phyloP scores from a whole-genome alignment of 2,329 filamentous ascomycete genomes.

The Xylaria sp. region DNA sequence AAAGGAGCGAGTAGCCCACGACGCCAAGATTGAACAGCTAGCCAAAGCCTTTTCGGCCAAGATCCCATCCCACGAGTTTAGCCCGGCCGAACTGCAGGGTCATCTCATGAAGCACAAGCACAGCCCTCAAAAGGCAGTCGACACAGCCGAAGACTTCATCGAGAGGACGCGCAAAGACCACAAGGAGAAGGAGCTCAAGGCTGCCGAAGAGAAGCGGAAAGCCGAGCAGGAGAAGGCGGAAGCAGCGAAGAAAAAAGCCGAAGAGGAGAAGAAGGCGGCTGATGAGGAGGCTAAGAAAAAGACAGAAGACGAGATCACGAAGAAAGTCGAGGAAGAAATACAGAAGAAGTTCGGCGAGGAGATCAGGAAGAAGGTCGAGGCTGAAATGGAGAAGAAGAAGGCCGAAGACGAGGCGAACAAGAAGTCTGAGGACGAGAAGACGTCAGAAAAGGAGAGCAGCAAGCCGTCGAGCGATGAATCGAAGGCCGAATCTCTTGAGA shows the following conservation, averaged over 20 bases:
- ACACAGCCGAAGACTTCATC: conserved; percentile 60
- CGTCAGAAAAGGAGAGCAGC: not conserved
- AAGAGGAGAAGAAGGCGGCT: conserved; percentile 57
- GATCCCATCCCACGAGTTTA: conserved; percentile 67
- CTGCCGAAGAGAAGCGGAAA: conserved; percentile 49
- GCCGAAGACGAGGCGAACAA: not conserved
- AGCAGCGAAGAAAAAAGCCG: conserved; percentile 54
- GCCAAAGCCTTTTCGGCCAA: conserved; percentile 60
- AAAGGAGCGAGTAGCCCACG: conserved; percentile 50
- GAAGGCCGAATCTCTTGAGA: not conserved
- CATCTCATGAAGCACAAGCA: conserved; percentile 67
- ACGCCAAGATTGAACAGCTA: conserved; percentile 57
- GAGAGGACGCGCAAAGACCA: conserved; percentile 57
- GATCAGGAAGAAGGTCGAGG: conserved; percentile 32
- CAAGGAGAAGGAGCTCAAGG: conserved; percentile 50
- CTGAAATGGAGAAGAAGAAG: conserved; percentile 30
- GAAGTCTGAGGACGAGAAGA: conserved; percentile 21
- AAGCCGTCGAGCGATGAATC: not conserved
- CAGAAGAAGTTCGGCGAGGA: conserved; percentile 30
- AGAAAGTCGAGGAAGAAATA: conserved; percentile 30
- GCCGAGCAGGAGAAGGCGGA: conserved; percentile 44
- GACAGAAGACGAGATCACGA: conserved; percentile 28
- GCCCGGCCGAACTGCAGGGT: conserved; percentile 70
- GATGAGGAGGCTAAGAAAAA: conserved; percentile 52
- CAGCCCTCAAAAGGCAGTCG: conserved; percentile 60